These are phyloP conservation scores for Myxozyma neotropica DNA, from an alignment of 805 yeast genomes.

Conservation along the genomic window DNA sequence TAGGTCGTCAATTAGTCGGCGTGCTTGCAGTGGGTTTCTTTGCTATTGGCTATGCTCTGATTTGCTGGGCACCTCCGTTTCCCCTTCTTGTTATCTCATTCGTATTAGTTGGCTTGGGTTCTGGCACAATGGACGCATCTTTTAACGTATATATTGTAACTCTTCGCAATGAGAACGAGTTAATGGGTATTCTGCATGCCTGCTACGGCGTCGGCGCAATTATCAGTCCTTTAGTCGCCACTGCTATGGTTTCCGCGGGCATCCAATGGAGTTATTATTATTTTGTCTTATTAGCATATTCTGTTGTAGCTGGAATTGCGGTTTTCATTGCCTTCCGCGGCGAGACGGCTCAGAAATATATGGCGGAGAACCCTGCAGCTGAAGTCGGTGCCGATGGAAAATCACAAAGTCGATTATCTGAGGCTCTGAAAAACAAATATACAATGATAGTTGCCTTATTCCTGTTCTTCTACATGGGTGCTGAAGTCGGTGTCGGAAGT, in stretches of 20 bases:
- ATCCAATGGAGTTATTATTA: constrained; percentile 59
- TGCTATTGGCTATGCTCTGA: constrained; percentile 49
- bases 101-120: constrained; percentile 59
- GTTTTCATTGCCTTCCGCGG: constrained; percentile 51
- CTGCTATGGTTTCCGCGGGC: constrained; percentile 55
- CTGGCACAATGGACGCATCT: constrained; percentile 54
- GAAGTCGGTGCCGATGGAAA: constrained; percentile 5
- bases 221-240: constrained; percentile 66
- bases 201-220: constrained; percentile 76
- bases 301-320: constrained; percentile 42
- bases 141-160: constrained; percentile 55
- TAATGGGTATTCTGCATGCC: constrained; percentile 68
- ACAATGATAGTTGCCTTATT: constrained; percentile 57
- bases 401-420: constrained; percentile 5
- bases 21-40: constrained; percentile 46
- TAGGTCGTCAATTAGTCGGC: constrained; percentile 49
- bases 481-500: constrained; percentile 69
- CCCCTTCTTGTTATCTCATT: constrained; percentile 55
- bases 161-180: constrained; percentile 57
- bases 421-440: constrained; percentile 40
- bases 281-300: constrained; percentile 50
- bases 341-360: constrained; percentile 32
- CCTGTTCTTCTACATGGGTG: constrained; percentile 66
- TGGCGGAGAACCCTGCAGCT: constrained; percentile 6
- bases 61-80: constrained; percentile 53